Evolutionary conservation across 352 stramenopile genomes (phyloP).

Genomic region (Detonula confervacea): DNA sequence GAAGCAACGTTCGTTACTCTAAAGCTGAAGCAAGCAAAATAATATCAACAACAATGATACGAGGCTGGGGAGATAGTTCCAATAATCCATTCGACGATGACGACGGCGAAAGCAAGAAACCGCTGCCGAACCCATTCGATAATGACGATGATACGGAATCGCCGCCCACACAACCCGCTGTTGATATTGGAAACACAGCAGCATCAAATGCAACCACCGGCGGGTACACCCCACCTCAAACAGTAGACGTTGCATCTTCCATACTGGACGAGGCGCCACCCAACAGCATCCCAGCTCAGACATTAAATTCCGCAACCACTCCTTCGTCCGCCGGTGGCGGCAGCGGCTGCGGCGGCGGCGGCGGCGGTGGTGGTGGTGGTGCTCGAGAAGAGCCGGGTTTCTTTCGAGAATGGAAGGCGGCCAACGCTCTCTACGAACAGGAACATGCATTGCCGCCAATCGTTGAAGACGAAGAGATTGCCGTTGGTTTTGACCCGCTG

Average conservation of each 20-base stretch:
- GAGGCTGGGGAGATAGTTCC: constrained; percentile 10
- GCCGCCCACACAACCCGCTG: too few relatives aligned
- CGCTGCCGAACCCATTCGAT: constrained; percentile 1
- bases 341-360: too few relatives aligned
- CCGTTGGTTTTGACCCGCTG: constrained; percentile 35
- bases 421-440: constrained; percentile 14
- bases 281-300: background rate
- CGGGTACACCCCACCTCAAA: background rate
- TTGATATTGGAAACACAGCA: too few relatives aligned
- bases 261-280: background rate
- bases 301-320: background rate
- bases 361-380: too few relatives aligned
- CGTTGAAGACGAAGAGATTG: constrained; percentile 16
- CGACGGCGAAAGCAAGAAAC: background rate
- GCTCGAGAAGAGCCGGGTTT: too few relatives aligned
- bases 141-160: background rate
- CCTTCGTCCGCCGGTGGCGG: too few relatives aligned
- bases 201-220: too few relatives aligned
- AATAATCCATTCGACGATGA: constrained; percentile 12
- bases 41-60: constrained; percentile 13
- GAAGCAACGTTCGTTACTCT: too few relatives aligned
- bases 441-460: constrained; percentile 8
- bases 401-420: constrained; percentile 40
- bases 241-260: background rate
- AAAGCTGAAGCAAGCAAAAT: too few relatives aligned